Evolutionary conservation across 768 basidiomycete genomes (phyloP).

Genomic region (Trametes coccinea): DNA sequence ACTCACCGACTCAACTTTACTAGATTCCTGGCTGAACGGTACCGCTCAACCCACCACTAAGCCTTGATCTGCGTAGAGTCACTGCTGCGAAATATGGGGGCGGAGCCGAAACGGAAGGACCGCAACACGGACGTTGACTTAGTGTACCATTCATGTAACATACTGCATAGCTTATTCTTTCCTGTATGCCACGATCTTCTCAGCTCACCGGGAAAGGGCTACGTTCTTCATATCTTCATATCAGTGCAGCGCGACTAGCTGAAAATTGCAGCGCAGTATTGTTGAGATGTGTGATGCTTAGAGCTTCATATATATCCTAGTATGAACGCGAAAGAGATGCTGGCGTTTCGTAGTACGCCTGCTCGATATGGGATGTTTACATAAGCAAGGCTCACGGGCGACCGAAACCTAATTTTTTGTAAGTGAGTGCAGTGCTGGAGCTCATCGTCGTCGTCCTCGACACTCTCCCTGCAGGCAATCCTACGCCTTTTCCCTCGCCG

Average conservation of each 20-base stretch:
- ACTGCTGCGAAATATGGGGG: neutral
- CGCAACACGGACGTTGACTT: neutral
- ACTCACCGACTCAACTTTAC: neutral
- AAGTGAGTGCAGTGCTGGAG: neutral
- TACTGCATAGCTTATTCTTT: neutral
- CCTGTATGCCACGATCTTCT: no score
- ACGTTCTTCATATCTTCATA: no score
- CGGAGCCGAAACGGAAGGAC: no score
- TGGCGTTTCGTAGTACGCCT: neutral
- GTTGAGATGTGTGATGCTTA: no score
- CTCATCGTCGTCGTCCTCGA: slow-evolving; percentile 15
- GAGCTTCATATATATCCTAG: no score
- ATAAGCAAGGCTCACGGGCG: slow-evolving; percentile 12
- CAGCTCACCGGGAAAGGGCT: no score
- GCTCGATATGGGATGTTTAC: neutral
- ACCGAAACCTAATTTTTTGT: slow-evolving; percentile 22
- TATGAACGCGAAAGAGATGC: neutral
- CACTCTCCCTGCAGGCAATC: slow-evolving; percentile 9
- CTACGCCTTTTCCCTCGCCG: slow-evolving; percentile 8
- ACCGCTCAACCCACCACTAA: slow-evolving; percentile 33
- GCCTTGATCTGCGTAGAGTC: neutral
- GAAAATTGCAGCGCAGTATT: no score
- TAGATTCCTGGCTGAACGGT: slow-evolving; percentile 45
- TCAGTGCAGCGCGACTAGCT: no score
- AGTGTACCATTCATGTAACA: slow-evolving; percentile 6